Base-by-base conservation (phyloP, 1,139 yeast genomes). In the Meyerozyma guilliermondii region DNA sequence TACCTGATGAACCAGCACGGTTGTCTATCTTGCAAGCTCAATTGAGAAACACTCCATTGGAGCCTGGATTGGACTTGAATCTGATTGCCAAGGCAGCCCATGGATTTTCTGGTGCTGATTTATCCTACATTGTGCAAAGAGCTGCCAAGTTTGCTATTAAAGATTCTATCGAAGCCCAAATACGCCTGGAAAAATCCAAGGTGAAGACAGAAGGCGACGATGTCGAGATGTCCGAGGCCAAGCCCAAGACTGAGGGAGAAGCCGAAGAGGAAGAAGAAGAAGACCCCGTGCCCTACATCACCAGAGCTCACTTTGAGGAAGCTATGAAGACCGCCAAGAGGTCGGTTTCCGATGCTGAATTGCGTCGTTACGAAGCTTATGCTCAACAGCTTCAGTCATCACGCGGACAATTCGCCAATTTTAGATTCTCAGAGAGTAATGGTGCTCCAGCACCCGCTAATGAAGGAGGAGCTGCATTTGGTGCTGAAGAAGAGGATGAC, bases 301-400 rank as follows among this genome's bases (percentile, higher is more conserved):
- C 96, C 34, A 85, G 87, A 60, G 84, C 84, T 42, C 96, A 89
- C 65, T 88, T 94, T 59, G 96, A 94, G 68, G 98, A 92, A 73
- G 98, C 99, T 41, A 94, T 94, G 98, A 89, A 91, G 81, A 89
- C 98, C 1, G 98, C 98, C 43, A 86, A 89, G 69, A 87, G 98
- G 59, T 89, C 97, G 43, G 98, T 94, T 44, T 83, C 95, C 39
- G 98, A 94, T 62, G 86, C 97, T 38, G 98, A 94, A 69, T 80
- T 94, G 60, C 92, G 99, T 71, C 92, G 98, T 71, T 94, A 94
- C 64, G 98, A 94, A 72, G 95, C 98, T 13, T 94, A 91, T 60
- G 96, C 98, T 44, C 97, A 89, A 67, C 97, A 92, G 70, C 78
- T 94, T 65, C 94, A 84, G 66, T 87, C 96, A 41, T 87, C 97